A percentile compares a stretch with the other conserved stretches of the same genome.
phyloP scores from a whole-genome alignment of 192 early-diverging fungal genomes.

The Cetraspora pellucida region DNA sequence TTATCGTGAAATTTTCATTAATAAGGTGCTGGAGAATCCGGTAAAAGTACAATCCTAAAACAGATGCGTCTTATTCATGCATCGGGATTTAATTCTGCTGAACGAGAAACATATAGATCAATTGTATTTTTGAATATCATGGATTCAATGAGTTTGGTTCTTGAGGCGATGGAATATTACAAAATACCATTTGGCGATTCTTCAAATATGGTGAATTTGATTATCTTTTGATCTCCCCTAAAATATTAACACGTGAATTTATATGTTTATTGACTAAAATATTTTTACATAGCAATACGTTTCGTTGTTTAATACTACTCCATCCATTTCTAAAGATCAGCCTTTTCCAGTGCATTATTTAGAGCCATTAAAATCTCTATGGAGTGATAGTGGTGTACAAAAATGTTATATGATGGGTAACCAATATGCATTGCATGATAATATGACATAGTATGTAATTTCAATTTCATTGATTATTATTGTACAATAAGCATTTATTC shows the following conservation, averaged over 20 bases:
- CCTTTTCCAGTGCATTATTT: conserved; percentile 78
- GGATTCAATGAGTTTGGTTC: conserved; percentile 91
- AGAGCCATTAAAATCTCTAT: conserved; percentile 77
- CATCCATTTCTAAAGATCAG: conserved; percentile 84
- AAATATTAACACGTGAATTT: neutral
- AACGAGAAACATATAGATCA: conserved; percentile 90
- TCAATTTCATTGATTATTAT: conserved; percentile 29
- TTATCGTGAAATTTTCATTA: neutral
- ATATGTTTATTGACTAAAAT: neutral
- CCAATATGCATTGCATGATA: conserved; percentile 97
- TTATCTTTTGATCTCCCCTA: neutral
- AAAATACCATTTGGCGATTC: conserved; percentile 71
- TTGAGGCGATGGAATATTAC: conserved; percentile 92
- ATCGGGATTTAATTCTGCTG: conserved; percentile 84
- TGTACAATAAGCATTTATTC: neutral
- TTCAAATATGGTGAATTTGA: conserved; percentile 50
- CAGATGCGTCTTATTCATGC: conserved; percentile 99
- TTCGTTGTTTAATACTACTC: conserved; percentile 75
- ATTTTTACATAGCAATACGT: conserved; percentile 55
- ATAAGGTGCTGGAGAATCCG: conserved; percentile 92
- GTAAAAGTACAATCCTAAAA: conserved; percentile 96
- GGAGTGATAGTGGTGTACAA: conserved; percentile 83
- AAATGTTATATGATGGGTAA: conserved; percentile 76
- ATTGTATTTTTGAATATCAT: conserved; percentile 95
- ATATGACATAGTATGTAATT: conserved; percentile 78